Evolutionary conservation across 495 filamentous ascomycete species (phyloP), one percentile per base, ranked within the genome.

Genomic region (Lindgomyces ingoldianus): DNA sequence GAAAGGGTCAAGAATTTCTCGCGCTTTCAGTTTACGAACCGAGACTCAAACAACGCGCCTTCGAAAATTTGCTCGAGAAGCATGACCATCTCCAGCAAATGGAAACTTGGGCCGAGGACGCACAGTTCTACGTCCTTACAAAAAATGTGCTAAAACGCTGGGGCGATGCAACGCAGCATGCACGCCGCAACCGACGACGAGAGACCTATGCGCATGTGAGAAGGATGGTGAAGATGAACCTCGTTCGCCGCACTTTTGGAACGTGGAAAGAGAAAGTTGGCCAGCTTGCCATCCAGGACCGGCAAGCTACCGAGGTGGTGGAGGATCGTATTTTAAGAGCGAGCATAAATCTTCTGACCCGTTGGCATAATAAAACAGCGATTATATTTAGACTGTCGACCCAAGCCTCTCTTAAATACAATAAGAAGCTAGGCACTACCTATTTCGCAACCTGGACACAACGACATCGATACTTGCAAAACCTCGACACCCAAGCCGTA

Each of bases 141-240:
- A 84, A 78, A 16, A 79, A 77, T 60, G 71, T 74, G n/a, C 59
- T 87, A 24, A 85, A 82, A 55, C 62, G 62, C 25, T 90, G 86
- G 87, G 79, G 78, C 49, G 73, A 74, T 47, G 81, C 83, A 14
- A 78, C 78, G 6, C 64, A 79, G 29, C 74, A 81, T 46, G 78
- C 82, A 8, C 76, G 80, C 27, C 81, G 82, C 58, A 77, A 80
- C 56, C 83, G 83, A 46, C 79, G 84, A 9, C 81, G 84, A 49
- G 79, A 84, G 22, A 81, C 84, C 9, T 90, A 91, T 75, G 76
- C 79, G 0, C 78, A 80, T 46, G 73, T 87, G 22, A 77, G 88
- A 46, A 75, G 85, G 42, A 80, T 72, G 49, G 68, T 77, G 22
- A 91, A 90, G 70, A 80, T 86, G 53, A 82, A 79, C 10, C 73